A percentile compares a stretch with the other conserved stretches of the same genome.
phyloP scores from a whole-genome alignment of 192 early-diverging fungal species.

The Linnemannia hyalina region DNA sequence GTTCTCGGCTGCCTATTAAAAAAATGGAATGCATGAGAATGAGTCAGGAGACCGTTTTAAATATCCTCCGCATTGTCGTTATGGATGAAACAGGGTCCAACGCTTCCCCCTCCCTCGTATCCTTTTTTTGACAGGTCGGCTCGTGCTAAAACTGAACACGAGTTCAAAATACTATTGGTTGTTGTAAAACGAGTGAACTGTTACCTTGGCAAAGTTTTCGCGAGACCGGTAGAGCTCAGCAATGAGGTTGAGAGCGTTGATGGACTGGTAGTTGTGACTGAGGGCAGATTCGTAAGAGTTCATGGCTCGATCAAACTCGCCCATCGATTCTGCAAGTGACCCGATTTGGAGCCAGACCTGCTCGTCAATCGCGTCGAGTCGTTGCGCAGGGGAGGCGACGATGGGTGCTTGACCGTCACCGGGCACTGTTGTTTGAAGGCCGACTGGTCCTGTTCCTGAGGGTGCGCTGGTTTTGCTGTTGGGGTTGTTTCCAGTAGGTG shows the following conservation, averaged over 20 bases:
- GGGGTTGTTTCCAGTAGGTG: not conserved
- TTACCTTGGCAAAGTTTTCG: conserved; percentile 85
- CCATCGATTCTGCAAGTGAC: conserved; percentile 60
- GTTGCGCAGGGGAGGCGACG: conserved; percentile 54
- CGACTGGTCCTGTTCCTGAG: conserved; percentile 10
- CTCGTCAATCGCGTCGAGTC: conserved; percentile 68
- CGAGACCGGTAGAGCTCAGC: conserved; percentile 86
- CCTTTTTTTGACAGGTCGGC: not conserved
- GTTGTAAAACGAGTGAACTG: not conserved
- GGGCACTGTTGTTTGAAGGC: not conserved
- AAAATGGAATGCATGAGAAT: conserved; percentile 10
- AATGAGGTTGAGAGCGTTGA: conserved; percentile 82
- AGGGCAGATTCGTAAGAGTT: conserved; percentile 90
- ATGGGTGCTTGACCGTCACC: conserved; percentile 10
- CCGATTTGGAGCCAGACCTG: conserved; percentile 75
- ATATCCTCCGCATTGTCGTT: not conserved
- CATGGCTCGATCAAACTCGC: conserved; percentile 88
- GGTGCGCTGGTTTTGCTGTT: not conserved
- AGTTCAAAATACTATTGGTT: not conserved
- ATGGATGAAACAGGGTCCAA: conserved; percentile 8
- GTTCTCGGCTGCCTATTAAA: conserved; percentile 85
- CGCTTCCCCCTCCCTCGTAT: not conserved
- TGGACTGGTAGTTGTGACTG: conserved; percentile 94
- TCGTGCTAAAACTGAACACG: not conserved
- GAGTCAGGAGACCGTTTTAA: not conserved